phyloP scores from a whole-genome alignment of 2,329 filamentous ascomycete genomes.

The Claviceps pazoutovae region DNA sequence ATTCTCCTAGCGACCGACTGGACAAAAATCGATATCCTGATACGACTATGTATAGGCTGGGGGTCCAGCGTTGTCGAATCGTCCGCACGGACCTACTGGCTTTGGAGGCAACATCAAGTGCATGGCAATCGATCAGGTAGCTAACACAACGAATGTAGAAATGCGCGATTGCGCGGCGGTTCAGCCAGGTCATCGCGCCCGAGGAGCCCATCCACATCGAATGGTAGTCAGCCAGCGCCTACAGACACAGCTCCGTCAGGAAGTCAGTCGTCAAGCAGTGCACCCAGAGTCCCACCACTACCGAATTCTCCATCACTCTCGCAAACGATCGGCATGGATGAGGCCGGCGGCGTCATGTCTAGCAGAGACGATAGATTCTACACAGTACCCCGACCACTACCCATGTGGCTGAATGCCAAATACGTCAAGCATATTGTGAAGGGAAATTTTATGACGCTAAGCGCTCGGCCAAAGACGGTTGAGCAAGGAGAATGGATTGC shows the following conservation, averaged over 20 bases:
- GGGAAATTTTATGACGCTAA: conserved; percentile 94
- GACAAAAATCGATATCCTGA: neutral
- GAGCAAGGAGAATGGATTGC: conserved; percentile 93
- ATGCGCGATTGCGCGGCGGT: conserved; percentile 44
- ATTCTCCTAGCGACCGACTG: neutral
- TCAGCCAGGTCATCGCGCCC: conserved; percentile 35
- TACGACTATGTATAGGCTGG: neutral
- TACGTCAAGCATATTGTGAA: conserved; percentile 83
- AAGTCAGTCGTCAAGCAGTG: conserved; percentile 36
- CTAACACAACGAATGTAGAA: conserved; percentile 26
- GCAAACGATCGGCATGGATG: conserved; percentile 55
- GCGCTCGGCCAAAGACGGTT: conserved; percentile 82
- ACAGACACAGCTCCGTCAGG: conserved; percentile 31
- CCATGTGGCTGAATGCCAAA: conserved; percentile 60
- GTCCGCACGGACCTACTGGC: neutral
- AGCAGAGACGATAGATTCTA: conserved; percentile 43
- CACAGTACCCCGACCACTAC: conserved; percentile 51
- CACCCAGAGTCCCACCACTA: conserved; percentile 46
- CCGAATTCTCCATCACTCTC: conserved; percentile 50
- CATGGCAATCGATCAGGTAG: neutral
- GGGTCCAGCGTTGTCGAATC: neutral
- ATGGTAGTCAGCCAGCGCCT: conserved; percentile 28
- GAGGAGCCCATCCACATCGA: conserved; percentile 38
- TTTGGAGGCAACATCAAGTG: neutral
- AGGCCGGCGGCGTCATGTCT: conserved; percentile 33